These are phyloP conservation scores for Jacaranda copaia DNA, from an alignment of 257 asterid species.

Conservation along the genomic window DNA sequence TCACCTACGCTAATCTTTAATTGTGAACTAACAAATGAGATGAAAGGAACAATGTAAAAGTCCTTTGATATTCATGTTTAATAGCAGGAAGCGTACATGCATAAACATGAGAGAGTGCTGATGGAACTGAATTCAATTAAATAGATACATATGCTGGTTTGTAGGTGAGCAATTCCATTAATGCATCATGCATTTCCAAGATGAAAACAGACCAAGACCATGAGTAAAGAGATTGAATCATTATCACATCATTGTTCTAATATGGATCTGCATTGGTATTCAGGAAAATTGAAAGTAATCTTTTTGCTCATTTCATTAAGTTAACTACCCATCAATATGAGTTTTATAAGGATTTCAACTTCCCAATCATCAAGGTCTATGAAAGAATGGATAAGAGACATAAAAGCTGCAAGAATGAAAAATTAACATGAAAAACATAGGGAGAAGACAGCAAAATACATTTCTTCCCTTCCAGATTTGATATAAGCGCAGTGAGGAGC, in stretches of 20 bases:
- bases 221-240: not conserved
- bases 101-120: not conserved
- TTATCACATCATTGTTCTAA: conserved; percentile 1
- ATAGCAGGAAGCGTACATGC: not conserved
- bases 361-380: not conserved
- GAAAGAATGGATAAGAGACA: not conserved
- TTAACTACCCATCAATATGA: not conserved
- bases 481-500: conserved; percentile 44
- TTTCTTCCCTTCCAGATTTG: conserved; percentile 68
- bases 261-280: not conserved
- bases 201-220: not conserved
- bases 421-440: not conserved
- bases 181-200: no score
- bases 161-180: not conserved
- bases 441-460: conserved; percentile 36
- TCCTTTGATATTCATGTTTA: not conserved
- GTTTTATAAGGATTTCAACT: not conserved
- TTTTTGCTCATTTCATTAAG: not conserved
- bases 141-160: not conserved
- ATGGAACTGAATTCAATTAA: not conserved
- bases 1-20: not conserved
- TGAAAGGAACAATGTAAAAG: not conserved
- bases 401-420: not conserved
- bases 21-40: not conserved
- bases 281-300: not conserved